phyloP scores from a whole-genome alignment of 2,329 filamentous ascomycete species.

The Byssothecium circinans region DNA sequence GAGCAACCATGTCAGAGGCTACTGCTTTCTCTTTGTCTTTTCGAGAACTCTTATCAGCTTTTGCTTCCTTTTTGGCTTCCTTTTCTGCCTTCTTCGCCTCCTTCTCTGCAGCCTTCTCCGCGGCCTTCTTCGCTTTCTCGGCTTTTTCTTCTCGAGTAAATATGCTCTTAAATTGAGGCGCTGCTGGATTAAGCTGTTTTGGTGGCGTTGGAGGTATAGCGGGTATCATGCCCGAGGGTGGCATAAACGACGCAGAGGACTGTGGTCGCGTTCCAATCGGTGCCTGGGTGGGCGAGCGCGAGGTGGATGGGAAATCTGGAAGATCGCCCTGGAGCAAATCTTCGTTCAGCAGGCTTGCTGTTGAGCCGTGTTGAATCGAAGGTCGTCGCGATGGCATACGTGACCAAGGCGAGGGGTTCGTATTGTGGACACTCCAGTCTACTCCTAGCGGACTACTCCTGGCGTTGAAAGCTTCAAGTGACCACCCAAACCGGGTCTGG shows the following conservation, averaged over 20 bases:
- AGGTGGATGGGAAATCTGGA: constrained; percentile 52
- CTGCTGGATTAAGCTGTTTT: constrained; percentile 75
- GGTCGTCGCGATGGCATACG: constrained; percentile 77
- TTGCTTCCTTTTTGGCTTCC: constrained; percentile 39
- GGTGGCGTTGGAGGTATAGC: constrained; percentile 53
- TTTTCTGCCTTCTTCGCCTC: constrained; percentile 36
- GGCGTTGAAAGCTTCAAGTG: constrained; percentile 41
- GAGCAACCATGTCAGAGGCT: constrained; percentile 25
- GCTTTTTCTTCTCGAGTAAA: constrained; percentile 50
- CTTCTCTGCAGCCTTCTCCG: constrained; percentile 42
- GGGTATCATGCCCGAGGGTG: constrained; percentile 33
- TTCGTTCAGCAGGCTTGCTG: constrained; percentile 61
- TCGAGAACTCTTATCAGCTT: constrained; percentile 36
- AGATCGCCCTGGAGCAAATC: constrained; percentile 54
- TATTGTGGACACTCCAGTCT: constrained; percentile 42
- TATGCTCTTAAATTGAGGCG: constrained; percentile 80
- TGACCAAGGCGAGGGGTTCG: constrained; percentile 62
- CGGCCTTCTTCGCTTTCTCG: constrained; percentile 37
- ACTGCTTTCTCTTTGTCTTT: constrained; percentile 42
- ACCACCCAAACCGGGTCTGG: constrained; percentile 44
- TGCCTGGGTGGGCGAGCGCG: constrained; percentile 58
- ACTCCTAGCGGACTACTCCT: constrained; percentile 48
- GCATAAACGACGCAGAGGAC: constrained; percentile 55
- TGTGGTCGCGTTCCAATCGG: constrained; percentile 79
- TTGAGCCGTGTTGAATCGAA: constrained; percentile 76